Evolutionary conservation across 805 yeast genomes (phyloP), one percentile per base, ranked within the genome.

Genomic region (Yamadazyma nakazawae): DNA sequence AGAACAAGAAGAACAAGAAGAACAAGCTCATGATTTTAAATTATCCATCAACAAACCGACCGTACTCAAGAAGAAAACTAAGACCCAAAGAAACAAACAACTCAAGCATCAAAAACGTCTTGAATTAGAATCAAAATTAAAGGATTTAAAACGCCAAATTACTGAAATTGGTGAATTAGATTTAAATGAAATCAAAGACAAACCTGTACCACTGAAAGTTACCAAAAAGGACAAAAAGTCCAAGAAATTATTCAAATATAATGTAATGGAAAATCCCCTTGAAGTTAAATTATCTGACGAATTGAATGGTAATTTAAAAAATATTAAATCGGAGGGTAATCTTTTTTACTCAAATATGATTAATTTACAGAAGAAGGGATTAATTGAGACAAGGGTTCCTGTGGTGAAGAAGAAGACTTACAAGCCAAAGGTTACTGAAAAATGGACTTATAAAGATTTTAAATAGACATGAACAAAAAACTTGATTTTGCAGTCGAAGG

Each of bases 371-470:
- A 80, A 88, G 51, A 75, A 84, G 26, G 99, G 99, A 55, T 80
- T 84, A 60, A 75, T 94, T 46, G 99, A 92, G 66, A 75, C 96
- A 5, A 81, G 97, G 68, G 78, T 83, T 32, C 88, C 85, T 11
- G 81, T 79, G 48, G 75, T 74, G 54, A 81, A 80, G 63, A 80
- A 73, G 63, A 79, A 85, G 61, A 84, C 80, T 62, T 85, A 84
- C 60, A 75, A 81, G 55, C 84, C 78, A 49, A 88, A 85, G 74
- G 68, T 85, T 51, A 86, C 96, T 26, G 97, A 92, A 66, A 92
- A 91, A 69, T 89, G 96, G 95, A 79, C 91, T 30, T 88, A 86
- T 70, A 92, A 92, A 71, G 96, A 92, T 68, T 88, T 87, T 61
- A 84, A 84, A 68, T 84, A 72, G 58, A 26, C 26, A 21, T 21